These are phyloP conservation scores for Phlyctochytrium arcticum DNA, from an alignment of 192 early-diverging fungal genomes.

Conservation along the genomic window DNA sequence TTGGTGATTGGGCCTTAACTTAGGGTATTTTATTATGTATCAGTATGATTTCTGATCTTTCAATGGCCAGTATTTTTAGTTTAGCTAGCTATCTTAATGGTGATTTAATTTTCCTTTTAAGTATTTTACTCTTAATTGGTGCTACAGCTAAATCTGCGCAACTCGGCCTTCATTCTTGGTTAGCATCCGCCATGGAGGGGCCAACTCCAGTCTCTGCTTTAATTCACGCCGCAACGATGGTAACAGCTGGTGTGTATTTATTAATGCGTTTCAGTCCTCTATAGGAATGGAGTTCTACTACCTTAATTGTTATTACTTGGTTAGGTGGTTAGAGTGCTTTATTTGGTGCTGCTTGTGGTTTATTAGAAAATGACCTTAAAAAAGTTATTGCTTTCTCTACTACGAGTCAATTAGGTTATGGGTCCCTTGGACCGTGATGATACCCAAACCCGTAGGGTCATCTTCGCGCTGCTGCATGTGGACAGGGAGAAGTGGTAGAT, in stretches of 20 bases:
- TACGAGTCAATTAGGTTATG: conserved; percentile 52
- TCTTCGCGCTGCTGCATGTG: too few species aligned
- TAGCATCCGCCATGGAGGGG: conserved; percentile 53
- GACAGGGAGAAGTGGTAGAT: too few species aligned
- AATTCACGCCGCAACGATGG: conserved; percentile 54
- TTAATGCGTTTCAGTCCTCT: conserved; percentile 49
- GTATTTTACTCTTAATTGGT: conserved; percentile 63
- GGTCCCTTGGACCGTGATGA: too few species aligned
- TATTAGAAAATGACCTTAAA: conserved; percentile 54
- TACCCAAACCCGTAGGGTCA: too few species aligned
- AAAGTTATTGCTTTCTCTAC: conserved; percentile 50
- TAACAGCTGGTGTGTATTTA: conserved; percentile 54
- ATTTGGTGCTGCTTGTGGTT: conserved; percentile 47
- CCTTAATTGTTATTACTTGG: conserved; percentile 53
- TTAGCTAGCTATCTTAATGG: conserved; percentile 58
- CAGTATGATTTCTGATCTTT: conserved; percentile 63
- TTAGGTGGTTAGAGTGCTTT: conserved; percentile 53
- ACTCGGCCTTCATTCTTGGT: conserved; percentile 59
- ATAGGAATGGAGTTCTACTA: conserved; percentile 52
- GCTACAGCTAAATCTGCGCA: conserved; percentile 64
- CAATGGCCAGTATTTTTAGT: conserved; percentile 61
- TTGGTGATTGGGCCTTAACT: conserved; percentile 65
- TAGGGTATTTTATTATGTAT: conserved; percentile 59
- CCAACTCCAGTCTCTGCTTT: conserved; percentile 57
- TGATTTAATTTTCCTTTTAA: conserved; percentile 61